phyloP scores from a whole-genome alignment of 495 filamentous ascomycete genomes.

The Arthonia radiata region DNA sequence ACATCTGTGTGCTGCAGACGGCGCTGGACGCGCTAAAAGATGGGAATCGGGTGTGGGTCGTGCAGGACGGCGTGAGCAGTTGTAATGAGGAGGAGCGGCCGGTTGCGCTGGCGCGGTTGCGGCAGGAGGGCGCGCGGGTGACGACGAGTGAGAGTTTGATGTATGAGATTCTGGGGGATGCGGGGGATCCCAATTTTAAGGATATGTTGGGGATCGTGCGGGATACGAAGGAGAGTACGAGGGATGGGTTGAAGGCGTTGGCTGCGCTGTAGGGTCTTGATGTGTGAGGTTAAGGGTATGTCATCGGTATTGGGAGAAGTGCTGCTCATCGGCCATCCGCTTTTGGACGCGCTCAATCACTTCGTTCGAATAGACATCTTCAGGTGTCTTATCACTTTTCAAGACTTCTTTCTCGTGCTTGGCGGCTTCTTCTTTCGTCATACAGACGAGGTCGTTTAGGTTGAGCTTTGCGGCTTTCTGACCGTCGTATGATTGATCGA shows the following conservation, averaged over 20 bases:
- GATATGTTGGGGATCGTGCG: constrained; percentile 52
- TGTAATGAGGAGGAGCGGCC: constrained; percentile 60
- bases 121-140: constrained; percentile 51
- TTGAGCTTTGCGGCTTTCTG: constrained; percentile 43
- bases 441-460: constrained; percentile 57
- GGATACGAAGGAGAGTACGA: constrained; percentile 43
- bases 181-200: constrained; percentile 33
- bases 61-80: constrained; percentile 80
- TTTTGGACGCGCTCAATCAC: constrained; percentile 37
- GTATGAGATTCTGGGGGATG: constrained; percentile 86
- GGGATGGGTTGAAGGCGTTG: constrained; percentile 34
- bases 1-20: constrained; percentile 90
- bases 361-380: constrained; percentile 45
- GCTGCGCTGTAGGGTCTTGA: constrained; percentile 33
- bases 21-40: constrained; percentile 49
- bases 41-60: constrained; percentile 62
- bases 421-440: constrained; percentile 88
- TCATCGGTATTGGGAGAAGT: constrained; percentile 5
- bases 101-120: constrained; percentile 50
- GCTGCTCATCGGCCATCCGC: constrained; percentile 34
- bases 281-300: too few species aligned
- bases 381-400: constrained; percentile 35
- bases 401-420: constrained; percentile 61
- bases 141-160: constrained; percentile 79
- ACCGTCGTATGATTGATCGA: constrained; percentile 18